Conservation (phyloP, 2,329 filamentous ascomycete genomes). For the Dendrostoma leiphaemia region DNA sequence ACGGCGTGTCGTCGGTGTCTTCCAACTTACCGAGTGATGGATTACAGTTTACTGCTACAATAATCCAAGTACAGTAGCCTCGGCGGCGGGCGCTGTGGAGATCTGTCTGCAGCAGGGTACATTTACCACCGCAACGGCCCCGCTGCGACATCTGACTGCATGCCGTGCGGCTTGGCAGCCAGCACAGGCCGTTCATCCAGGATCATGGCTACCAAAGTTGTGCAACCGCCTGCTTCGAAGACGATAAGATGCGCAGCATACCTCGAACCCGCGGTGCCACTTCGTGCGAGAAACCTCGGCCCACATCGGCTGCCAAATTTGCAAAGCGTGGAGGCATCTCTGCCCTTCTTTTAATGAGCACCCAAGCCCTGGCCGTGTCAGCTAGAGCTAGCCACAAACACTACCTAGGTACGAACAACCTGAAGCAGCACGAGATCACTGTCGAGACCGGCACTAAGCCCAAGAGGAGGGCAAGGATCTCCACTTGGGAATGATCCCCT, state of each 20-base stretch:
- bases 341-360: no score
- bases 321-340: background rate
- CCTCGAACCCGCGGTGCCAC: no score
- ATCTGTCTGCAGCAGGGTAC: background rate
- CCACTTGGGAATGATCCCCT: background rate
- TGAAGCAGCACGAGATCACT: slow-evolving; percentile 11
- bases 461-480: background rate
- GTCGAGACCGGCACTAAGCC: background rate
- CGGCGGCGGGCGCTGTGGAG: background rate
- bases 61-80: no score
- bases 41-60: no score
- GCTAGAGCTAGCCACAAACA: slow-evolving; percentile 10
- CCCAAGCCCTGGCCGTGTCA: no score
- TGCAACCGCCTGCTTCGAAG: no score
- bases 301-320: background rate
- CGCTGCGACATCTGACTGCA: background rate
- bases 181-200: background rate
- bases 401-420: slow-evolving; percentile 3
- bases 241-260: no score
- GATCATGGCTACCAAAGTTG: no score
- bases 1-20: no score
- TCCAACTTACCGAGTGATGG: no score
- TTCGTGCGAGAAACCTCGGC: background rate
- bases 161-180: background rate
- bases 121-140: background rate